These are phyloP conservation scores for Polyrhizophydium stewartii DNA, from an alignment of 371 early-diverging fungal genomes.

Conservation along the genomic window DNA sequence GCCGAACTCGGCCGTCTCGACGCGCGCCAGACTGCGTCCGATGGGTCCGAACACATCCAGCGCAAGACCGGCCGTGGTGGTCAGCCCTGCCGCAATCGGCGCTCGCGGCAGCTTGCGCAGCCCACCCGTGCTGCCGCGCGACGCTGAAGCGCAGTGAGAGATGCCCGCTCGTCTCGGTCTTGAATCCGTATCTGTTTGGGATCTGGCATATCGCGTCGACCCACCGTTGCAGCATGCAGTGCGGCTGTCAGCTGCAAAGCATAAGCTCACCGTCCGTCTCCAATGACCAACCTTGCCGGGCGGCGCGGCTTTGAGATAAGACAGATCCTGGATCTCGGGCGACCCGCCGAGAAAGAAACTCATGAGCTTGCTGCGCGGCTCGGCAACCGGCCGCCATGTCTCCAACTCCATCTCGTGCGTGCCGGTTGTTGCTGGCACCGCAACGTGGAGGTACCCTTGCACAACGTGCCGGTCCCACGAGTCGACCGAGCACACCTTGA, in stretches of 20 bases:
- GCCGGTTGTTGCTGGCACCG: not conserved
- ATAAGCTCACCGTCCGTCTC: no score
- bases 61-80: no score
- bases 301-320: not conserved
- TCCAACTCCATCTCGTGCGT: not conserved
- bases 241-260: no score
- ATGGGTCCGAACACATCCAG: no score
- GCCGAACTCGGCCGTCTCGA: no score
- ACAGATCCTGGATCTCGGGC: not conserved
- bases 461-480: not conserved
- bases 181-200: slow-evolving; percentile 36
- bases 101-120: no score
- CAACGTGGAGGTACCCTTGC: not conserved
- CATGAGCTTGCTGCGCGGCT: not conserved
- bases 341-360: not conserved
- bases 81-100: no score
- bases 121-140: not conserved
- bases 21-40: no score
- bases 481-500: not conserved
- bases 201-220: no score
- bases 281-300: no score
- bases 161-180: slow-evolving; percentile 32
- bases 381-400: not conserved
- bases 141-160: not conserved
- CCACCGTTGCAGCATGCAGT: no score